Evolutionary conservation across 192 early-diverging fungal genomes (phyloP), one percentile per base, ranked within the genome.

Genomic region (Obelidium mucronatum): DNA sequence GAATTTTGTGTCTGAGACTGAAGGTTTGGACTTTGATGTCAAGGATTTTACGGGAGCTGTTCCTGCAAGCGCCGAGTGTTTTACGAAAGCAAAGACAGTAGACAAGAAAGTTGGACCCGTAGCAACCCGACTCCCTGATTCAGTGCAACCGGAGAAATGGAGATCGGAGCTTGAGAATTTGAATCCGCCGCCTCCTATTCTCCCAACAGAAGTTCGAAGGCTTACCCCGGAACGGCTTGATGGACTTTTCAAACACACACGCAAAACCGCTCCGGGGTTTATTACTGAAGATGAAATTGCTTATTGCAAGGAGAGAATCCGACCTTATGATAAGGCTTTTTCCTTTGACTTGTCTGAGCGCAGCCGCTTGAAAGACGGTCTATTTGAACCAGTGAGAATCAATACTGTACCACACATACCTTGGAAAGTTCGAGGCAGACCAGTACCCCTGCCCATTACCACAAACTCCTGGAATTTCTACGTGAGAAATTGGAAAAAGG

Each of bases 21-120:
- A n/a, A n/a, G n/a, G n/a, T n/a, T 5, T 44, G 42, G 42, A 44
- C 17, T 17, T 44, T 44, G 42, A 44, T 17, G 5, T 17, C 5
- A 17, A 44, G 17, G 42, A 44, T 5, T 24, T 1, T 59, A 26
- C 13, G 15, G n/a, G n/a, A n/a, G n/a, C n/a, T n/a, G n/a, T n/a
- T n/a, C n/a, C n/a, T n/a, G n/a, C n/a, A n/a, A n/a, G n/a, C n/a
- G n/a, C 3, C 8, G 11, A 1, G 1, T 24, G n/a, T 1, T 59
- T 59, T 26, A 59, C 56, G 19, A 59, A 59, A 59, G 56, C 31
- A 59, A 59, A 59, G 56, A 24, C n/a, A n/a, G 56, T 59, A 26
- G 3, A 24, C 13, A 33, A 59, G 1, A 59, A 59, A 26, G 1
- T 59, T 59, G 13, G 56, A 59, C 3, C 56, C 11, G 56, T 59